Percentiles rank a stretch among this genome's conserved stretches.
These are phyloP conservation scores for Skeletonema marinoi DNA, from an alignment of 108 stramenopile species.

Conservation along the genomic window DNA sequence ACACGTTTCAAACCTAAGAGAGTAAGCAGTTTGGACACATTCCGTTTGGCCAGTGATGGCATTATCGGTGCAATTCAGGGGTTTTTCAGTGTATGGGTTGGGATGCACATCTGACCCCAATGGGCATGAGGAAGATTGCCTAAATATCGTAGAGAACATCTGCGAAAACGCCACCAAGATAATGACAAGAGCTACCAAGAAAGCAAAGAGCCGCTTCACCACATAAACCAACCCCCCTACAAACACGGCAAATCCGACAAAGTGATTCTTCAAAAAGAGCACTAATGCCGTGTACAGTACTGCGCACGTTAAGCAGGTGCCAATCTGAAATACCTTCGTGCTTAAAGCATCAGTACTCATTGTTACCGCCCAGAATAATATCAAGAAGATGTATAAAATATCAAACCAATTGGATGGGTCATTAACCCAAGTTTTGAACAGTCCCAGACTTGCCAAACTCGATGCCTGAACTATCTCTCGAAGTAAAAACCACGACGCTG, in stretches of 20 bases:
- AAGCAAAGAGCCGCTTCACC: conserved; percentile 20
- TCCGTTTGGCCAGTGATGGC: background rate
- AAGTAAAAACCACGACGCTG: conserved; percentile 24
- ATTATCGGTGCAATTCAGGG: background rate
- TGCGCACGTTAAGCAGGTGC: conserved; percentile 28
- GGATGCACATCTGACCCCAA: background rate
- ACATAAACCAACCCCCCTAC: conserved; percentile 38
- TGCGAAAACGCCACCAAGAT: conserved; percentile 82
- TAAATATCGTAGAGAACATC: conserved; percentile 76
- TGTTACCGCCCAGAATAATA: conserved; percentile 29
- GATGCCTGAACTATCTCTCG: conserved; percentile 42
- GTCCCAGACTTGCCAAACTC: conserved; percentile 29
- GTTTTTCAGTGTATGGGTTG: background rate
- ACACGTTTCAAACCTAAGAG: conserved; percentile 14
- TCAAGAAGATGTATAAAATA: conserved; percentile 32
- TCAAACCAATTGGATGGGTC: conserved; percentile 48
- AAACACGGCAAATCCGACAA: conserved; percentile 49
- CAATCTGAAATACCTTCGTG: conserved; percentile 25
- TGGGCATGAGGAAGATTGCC: conserved; percentile 43
- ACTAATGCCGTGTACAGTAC: conserved; percentile 48
- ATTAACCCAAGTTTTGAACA: conserved; percentile 27
- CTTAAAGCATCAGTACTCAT: conserved; percentile 11
- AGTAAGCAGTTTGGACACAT: background rate
- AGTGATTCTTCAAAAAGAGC: conserved; percentile 22
- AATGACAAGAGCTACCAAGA: conserved; percentile 61